Evolutionary conservation across 2,329 filamentous ascomycete genomes (phyloP), one percentile per base, ranked within the genome.

Genomic region (Talaromyces sp.): DNA sequence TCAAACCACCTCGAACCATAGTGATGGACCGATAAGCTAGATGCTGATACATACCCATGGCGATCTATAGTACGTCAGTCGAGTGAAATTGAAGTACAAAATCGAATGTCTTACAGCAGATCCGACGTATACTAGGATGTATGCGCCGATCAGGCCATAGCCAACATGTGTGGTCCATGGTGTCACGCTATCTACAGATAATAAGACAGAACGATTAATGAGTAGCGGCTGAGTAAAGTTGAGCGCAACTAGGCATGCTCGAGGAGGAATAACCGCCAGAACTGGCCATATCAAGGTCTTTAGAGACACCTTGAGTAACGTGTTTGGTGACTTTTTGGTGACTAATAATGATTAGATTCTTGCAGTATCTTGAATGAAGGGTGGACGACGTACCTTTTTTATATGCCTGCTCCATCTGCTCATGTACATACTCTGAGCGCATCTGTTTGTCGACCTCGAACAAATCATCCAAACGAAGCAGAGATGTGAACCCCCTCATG

Each of bases 371-470:
- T 10, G 35, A 9, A 17, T 3, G 22, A 31, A 31, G 6, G 1
- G 19, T 22, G 27, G 13, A 49, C 11, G 50, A 49, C 10, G 50
- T 70, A 81, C 80, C 71, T 73, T 74, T 75, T 5, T 70, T 73
- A 81, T 81, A 83, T 60, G 71, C 71, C 15, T 72, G 67, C 33
- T 77, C 74, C 54, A 84, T 74, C 1, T 68, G 60, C 3, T 73
- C 65, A 8, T 81, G 74, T 10, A 84, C 69, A 59, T 76, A 75
- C 61, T 78, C 77, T 0, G 81, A 81, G 9, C 71, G 67, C 11
- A 84, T 68, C 61, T 80, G 73, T 63, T 82, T 81, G 65, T 84
- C 82, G 39, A 84, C 70, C 0, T 73, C 67, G 67, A 74, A 78
- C 4, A 83, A 72, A 60, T 83, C 80, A 8, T 80, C 75, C 0